Evolutionary conservation across 179 eudicot species (phyloP), one percentile per base, ranked within the genome.

Genomic region (Beta corolliflora): DNA sequence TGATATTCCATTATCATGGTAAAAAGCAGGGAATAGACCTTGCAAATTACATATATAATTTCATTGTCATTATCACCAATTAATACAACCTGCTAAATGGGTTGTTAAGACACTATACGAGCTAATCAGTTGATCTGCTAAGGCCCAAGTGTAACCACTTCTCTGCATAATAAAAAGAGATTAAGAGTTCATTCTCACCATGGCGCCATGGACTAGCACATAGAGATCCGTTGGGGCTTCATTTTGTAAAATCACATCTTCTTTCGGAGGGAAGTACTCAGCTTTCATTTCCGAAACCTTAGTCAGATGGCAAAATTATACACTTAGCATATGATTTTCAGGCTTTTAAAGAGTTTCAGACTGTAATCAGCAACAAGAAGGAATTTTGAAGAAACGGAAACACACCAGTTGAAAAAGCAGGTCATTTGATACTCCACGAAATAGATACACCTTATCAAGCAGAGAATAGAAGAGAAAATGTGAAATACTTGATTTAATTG

Each of bases 201-300:
- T 88, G 55, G 85, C 85, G n/a, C 97, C 97, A 76, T 86, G 84
- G 53, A 92, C 94, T 58, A 93, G 82, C 31, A 93, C 89, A 80
- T 93, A 93, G 13, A 93, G 81, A 77, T 93, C 95, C 0, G 93
- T 88, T 46, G 97, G 93, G 63, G 97, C 95, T 85, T 93, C 97
- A 83, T 93, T 93, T 76, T 92, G 92, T 83, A 93, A 80, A 61
- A 93, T 89, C 54, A 93, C 92, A 77, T 93, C 95, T 89, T 93
- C 97, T 79, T 78, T 89, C 2, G 97, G 97, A 66, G 97, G 95
- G 75, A 87, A 93, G 78, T 93, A 93, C 88, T 93, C 97, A 1
- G 92, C 90, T 84, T 89, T 93, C 97, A 93, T 93, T 84, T 90
- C 95, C 7, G 97, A 75, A 67, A 92, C 97, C 97, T 93, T 45